phyloP scores from a whole-genome alignment of 129 eudicot species.

The Saposhnikovia divaricata region DNA sequence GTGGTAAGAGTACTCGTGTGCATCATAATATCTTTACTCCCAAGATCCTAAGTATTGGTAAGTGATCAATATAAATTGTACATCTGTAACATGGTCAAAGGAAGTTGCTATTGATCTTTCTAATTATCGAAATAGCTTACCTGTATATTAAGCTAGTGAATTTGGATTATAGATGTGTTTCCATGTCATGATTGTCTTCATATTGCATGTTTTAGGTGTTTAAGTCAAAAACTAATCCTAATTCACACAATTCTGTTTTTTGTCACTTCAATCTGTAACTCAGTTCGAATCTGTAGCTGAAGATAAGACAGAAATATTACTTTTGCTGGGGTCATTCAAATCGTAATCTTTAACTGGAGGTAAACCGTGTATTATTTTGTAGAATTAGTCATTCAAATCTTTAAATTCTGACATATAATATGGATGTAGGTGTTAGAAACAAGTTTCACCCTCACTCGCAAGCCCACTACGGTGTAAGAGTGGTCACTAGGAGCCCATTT shows the following conservation, averaged over 20 bases:
- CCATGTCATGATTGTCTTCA: neutral
- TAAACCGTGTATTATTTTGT: neutral
- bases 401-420: neutral
- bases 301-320: neutral
- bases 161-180: neutral
- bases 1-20: conserved; percentile 1
- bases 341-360: neutral
- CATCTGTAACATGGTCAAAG: neutral
- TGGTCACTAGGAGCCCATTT: no score
- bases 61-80: neutral
- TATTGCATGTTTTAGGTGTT: neutral
- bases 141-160: neutral
- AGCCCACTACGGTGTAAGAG: no score
- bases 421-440: no score
- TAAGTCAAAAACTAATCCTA: no score
- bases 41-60: no score
- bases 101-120: neutral
- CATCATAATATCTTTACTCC: neutral
- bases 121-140: neutral
- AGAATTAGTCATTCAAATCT: neutral
- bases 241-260: neutral
- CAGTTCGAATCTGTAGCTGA: neutral
- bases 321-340: neutral
- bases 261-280: neutral
- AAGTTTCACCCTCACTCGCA: no score